Evolutionary conservation across 495 filamentous ascomycete species (phyloP).

Genomic region (Annulohypoxylon stygium): DNA sequence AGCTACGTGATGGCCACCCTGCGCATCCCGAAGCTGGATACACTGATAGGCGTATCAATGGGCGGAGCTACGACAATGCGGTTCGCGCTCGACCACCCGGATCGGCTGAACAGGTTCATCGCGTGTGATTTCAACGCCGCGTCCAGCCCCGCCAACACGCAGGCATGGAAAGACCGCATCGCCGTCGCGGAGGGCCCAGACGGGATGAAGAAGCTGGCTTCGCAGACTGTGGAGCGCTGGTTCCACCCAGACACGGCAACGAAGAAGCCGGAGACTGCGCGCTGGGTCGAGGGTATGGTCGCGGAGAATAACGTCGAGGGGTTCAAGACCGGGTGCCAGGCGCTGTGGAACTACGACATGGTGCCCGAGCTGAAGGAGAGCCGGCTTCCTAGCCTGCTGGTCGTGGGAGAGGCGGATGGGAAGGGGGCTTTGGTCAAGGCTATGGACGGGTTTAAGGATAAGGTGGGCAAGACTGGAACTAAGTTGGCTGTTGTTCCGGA

Average conservation of each 20-base stretch:
- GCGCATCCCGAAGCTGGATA: conserved; percentile 69
- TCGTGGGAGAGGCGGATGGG: conserved; percentile 76
- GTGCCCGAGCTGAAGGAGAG: conserved; percentile 70
- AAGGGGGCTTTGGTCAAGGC: conserved; percentile 78
- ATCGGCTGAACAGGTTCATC: conserved; percentile 70
- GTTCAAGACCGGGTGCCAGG: conserved; percentile 76
- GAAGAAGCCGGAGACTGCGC: conserved; percentile 64
- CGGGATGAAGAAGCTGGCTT: conserved; percentile 71
- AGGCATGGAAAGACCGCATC: conserved; percentile 82
- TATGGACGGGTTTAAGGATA: conserved; percentile 77
- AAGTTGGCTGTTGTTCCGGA: conserved; percentile 71
- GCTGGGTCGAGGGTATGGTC: conserved; percentile 67
- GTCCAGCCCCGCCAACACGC: conserved; percentile 74
- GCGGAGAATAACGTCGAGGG: conserved; percentile 74
- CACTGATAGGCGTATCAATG: conserved; percentile 79
- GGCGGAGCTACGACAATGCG: conserved; percentile 82
- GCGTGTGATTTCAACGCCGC: conserved; percentile 83
- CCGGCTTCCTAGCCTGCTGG: conserved; percentile 71
- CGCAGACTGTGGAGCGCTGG: conserved; percentile 78
- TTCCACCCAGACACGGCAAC: conserved; percentile 72
- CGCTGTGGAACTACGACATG: conserved; percentile 82
- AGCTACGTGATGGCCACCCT: conserved; percentile 69
- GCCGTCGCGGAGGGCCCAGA: conserved; percentile 69
- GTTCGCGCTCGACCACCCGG: conserved; percentile 74
- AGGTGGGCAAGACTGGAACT: conserved; percentile 63